Percentiles rank a stretch among this genome's conserved stretches.
Evolutionary conservation across 805 yeast species (phyloP).

Genomic region (Yamadazyma laniorum): DNA sequence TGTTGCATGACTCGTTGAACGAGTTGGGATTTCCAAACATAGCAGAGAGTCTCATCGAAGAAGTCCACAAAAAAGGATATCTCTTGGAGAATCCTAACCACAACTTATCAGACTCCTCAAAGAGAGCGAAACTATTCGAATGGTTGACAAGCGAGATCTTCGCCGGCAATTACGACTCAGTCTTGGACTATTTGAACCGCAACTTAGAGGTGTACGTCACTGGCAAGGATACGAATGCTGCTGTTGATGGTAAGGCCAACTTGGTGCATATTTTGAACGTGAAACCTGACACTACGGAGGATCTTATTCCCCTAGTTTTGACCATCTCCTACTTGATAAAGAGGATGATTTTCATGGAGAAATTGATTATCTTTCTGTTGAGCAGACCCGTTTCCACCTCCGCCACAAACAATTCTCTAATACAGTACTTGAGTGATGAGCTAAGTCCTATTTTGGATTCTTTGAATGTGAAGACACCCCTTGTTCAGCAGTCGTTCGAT

Average conservation of each 20-base stretch:
- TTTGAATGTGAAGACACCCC: slow-evolving; percentile 8
- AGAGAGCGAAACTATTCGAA: slow-evolving; percentile 10
- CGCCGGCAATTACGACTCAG: slow-evolving; percentile 10
- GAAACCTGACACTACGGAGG: slow-evolving; percentile 1
- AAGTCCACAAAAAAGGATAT: slow-evolving; percentile 12
- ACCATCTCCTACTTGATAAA: slow-evolving; percentile 24
- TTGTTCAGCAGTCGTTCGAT: slow-evolving; percentile 15
- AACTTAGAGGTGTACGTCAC: slow-evolving; percentile 6
- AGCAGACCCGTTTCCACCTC: not conserved
- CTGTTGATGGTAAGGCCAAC: slow-evolving; percentile 8
- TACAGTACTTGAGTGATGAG: slow-evolving; percentile 25
- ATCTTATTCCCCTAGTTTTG: slow-evolving; percentile 4
- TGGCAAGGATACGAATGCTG: slow-evolving; percentile 1
- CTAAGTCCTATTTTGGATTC: slow-evolving; percentile 28
- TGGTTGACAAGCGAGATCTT: slow-evolving; percentile 9
- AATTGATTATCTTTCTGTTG: slow-evolving; percentile 12
- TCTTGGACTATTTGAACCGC: slow-evolving; percentile 9
- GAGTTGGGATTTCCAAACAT: slow-evolving; percentile 13
- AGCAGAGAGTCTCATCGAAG: slow-evolving; percentile 14
- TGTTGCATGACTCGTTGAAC: slow-evolving; percentile 12
- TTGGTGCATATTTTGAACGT: slow-evolving; percentile 9
- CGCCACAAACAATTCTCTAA: slow-evolving; percentile 12
- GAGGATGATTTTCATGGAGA: slow-evolving; percentile 23
- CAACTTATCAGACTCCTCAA: slow-evolving; percentile 4
- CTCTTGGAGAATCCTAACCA: slow-evolving; percentile 1